Evolutionary conservation across 2,329 filamentous ascomycete genomes (phyloP).

Genomic region (Aspergillus costaricaensis): DNA sequence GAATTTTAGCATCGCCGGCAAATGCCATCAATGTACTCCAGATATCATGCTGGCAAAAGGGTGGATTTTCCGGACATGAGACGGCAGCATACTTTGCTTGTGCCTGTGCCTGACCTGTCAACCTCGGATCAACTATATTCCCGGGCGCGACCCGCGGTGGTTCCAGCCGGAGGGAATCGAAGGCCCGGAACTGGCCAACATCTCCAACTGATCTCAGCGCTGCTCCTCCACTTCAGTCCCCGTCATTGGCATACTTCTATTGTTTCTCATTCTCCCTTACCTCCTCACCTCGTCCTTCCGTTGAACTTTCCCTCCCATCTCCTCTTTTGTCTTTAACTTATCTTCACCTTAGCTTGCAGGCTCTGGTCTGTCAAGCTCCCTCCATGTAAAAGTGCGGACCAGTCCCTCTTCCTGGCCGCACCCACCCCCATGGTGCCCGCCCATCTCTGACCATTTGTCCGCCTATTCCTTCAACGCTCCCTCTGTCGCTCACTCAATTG

Average conservation of each 20-base stretch:
- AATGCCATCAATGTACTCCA: too few species aligned
- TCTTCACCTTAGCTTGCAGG: slow-evolving; percentile 3
- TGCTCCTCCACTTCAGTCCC: not conserved
- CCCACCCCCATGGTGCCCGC: slow-evolving; percentile 25
- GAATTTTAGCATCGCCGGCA: too few species aligned
- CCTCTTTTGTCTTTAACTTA: not conserved
- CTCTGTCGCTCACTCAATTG: slow-evolving; percentile 12
- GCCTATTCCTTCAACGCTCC: slow-evolving; percentile 15
- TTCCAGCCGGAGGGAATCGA: too few species aligned
- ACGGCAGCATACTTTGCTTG: too few species aligned
- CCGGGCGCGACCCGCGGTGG: too few species aligned
- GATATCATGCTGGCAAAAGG: too few species aligned
- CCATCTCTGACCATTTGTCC: slow-evolving; percentile 20
- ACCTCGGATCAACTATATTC: too few species aligned
- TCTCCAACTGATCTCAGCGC: not conserved
- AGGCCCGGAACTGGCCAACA: too few species aligned
- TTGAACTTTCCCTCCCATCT: not conserved
- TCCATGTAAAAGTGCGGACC: slow-evolving; percentile 19
- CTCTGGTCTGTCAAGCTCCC: slow-evolving; percentile 11
- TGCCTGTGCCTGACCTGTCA: too few species aligned
- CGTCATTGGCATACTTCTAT: not conserved
- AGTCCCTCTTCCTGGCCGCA: slow-evolving; percentile 23
- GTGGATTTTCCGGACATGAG: too few species aligned
- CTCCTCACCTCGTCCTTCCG: not conserved
- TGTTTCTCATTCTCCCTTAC: not conserved